phyloP scores from a whole-genome alignment of 2,329 filamentous ascomycete species.

The Westerdykella aurantiaca region DNA sequence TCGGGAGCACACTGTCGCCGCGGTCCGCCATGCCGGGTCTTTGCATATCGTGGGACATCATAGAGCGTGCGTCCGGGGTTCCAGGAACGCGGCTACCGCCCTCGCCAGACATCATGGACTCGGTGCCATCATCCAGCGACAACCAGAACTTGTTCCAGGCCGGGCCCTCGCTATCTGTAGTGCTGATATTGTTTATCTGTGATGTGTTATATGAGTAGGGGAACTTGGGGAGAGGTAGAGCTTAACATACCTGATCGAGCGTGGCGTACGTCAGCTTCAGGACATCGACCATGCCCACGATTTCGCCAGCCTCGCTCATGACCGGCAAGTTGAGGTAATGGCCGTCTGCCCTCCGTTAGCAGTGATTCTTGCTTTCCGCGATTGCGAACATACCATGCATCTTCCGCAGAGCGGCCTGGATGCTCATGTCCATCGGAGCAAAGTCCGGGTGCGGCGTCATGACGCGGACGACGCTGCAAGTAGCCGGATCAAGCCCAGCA shows the following conservation, averaged over 20 bases:
- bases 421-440: slow-evolving; percentile 97
- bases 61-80: slow-evolving; percentile 63
- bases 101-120: slow-evolving; percentile 92
- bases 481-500: slow-evolving; percentile 85
- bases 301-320: slow-evolving; percentile 95
- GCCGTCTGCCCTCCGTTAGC: slow-evolving; percentile 59
- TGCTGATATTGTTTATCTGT: slow-evolving; percentile 83
- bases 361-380: neutral
- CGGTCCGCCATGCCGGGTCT: slow-evolving; percentile 56
- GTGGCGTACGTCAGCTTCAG: slow-evolving; percentile 97
- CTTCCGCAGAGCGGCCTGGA: slow-evolving; percentile 94
- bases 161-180: slow-evolving; percentile 82
- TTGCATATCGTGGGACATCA: slow-evolving; percentile 73
- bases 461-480: slow-evolving; percentile 94
- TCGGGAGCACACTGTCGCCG: slow-evolving; percentile 80
- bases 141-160: slow-evolving; percentile 99
- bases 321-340: slow-evolving; percentile 97
- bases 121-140: slow-evolving; percentile 88
- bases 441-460: slow-evolving; percentile 99
- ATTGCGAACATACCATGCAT: slow-evolving; percentile 74
- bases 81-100: slow-evolving; percentile 66
- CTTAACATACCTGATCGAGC: slow-evolving; percentile 70
- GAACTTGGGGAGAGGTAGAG: neutral
- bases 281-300: slow-evolving; percentile 99
- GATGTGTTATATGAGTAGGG: slow-evolving; percentile 7